Percentiles rank a stretch among this genome's conserved stretches.
Evolutionary conservation across 495 filamentous ascomycete species (phyloP).

Genomic region (Penicillium psychrofluorescens): DNA sequence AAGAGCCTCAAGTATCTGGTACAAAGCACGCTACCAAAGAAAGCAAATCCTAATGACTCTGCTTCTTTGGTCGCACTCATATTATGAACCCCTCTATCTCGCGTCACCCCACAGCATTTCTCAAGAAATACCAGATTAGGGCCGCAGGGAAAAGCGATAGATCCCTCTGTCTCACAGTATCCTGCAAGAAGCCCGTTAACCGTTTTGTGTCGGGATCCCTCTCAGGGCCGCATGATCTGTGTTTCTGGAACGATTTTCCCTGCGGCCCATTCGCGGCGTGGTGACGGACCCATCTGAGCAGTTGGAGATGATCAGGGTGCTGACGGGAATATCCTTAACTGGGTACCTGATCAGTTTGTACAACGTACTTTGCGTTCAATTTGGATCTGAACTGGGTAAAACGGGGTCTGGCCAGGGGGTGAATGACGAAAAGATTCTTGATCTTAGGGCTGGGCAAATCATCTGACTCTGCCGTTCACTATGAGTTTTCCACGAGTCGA

Average conservation of each 20-base stretch:
- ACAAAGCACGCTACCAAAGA: too few species aligned
- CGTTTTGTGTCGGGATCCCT: not conserved
- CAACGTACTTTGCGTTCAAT: constrained; percentile 5
- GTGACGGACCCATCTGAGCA: too few species aligned
- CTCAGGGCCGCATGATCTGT: too few species aligned
- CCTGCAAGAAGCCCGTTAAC: constrained; percentile 5
- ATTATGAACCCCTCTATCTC: not conserved
- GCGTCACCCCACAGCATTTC: constrained; percentile 1
- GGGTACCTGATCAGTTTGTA: constrained; percentile 20
- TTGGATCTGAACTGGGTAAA: constrained; percentile 7
- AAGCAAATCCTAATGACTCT: not conserved
- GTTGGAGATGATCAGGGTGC: too few species aligned
- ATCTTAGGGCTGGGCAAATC: constrained; percentile 4
- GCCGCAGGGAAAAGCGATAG: not conserved
- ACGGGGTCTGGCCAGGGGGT: not conserved
- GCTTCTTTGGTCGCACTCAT: not conserved
- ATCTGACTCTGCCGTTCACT: not conserved
- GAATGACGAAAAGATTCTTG: not conserved
- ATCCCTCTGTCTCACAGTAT: not conserved
- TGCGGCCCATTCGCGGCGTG: too few species aligned
- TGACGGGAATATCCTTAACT: constrained; percentile 1
- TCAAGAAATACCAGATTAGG: constrained; percentile 3
- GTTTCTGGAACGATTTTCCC: too few species aligned
- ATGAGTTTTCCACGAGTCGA: not conserved
- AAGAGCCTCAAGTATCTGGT: too few species aligned